Evolutionary conservation across 257 asterid genomes (phyloP), one percentile per base, ranked within the genome.

Genomic region (Nicotiana noctiflora): DNA sequence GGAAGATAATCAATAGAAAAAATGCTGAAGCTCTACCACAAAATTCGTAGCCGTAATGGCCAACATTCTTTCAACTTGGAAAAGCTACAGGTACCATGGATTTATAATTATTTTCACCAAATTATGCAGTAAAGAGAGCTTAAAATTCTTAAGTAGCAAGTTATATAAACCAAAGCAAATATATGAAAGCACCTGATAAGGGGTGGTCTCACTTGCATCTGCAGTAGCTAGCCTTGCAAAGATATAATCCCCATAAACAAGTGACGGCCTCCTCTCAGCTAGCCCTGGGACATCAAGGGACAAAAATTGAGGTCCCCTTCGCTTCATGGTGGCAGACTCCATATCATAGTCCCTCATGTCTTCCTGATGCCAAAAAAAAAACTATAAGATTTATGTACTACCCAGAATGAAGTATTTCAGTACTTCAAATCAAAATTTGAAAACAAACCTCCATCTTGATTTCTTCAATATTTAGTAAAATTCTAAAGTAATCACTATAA

Each of bases 231-330:
- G 89, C 81, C 75, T 89, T 80, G 82, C 98, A 80, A 86, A 86
- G 84, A 96, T 86, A 75, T 0, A 82, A 82, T 96, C 98, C 66
- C 99, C 98, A 62, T 2, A 44, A 79, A 92, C 93, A 85, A 96
- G 97, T 23, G 99, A 94, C 14, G 99, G 99, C 83, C 99, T 89
- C 86, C 88, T 96, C 90, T 96, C 99, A 25, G 99, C 99, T 85
- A 96, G 88, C 66, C 98, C 99, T 0, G 98, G 98, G 84, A 96
- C 98, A 91, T 88, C 96, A 60, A 96, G 97, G 53, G 94, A 81
- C 84, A 96, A 85, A 77, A 89, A 85, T 51, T 85, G 90, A 44
- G 56, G 76, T 51, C 85, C 81, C 83, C 79, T 89, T 29, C 83
- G 88, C 84, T 79, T 90, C 95, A 96, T 79, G 37, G 84, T 49